Percentiles rank a stretch among this genome's conserved stretches.
Evolutionary conservation across 2,329 filamentous ascomycete genomes (phyloP).

Genomic region (Beauveria australis): DNA sequence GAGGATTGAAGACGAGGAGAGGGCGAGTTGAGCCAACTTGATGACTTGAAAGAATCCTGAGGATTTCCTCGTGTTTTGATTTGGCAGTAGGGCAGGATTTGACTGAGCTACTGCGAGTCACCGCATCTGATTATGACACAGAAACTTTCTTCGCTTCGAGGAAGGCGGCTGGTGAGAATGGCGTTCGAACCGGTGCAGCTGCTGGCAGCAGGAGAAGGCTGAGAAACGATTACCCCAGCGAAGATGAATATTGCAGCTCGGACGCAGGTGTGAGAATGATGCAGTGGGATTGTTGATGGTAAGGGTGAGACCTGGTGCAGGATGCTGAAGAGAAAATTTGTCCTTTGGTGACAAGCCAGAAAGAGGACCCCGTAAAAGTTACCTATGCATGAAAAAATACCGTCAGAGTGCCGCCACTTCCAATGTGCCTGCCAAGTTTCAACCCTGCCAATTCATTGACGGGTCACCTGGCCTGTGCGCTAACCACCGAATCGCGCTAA

Average conservation of each 20-base stretch:
- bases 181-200: neutral
- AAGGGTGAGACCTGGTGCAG: neutral
- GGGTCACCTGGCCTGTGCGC: conserved; percentile 8
- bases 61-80: conserved; percentile 15
- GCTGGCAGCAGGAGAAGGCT: neutral
- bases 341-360: neutral
- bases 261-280: neutral
- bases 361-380: conserved; percentile 5
- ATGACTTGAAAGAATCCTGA: conserved; percentile 42
- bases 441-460: neutral
- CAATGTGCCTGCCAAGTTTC: no score
- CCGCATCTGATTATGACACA: neutral
- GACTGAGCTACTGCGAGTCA: conserved; percentile 8
- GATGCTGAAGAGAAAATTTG: neutral
- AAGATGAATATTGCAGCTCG: neutral
- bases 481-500: neutral
- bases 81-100: neutral
- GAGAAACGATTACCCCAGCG: neutral
- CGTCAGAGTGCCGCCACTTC: neutral
- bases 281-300: neutral
- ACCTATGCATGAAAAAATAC: neutral
- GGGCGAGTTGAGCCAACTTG: conserved; percentile 90
- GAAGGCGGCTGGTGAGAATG: neutral
- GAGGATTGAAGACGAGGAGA: conserved; percentile 66
- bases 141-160: neutral